Percentiles rank a stretch among this genome's conserved stretches.
phyloP scores from a whole-genome alignment of 371 early-diverging fungal species.

The Choanephora cucurbitarum region DNA sequence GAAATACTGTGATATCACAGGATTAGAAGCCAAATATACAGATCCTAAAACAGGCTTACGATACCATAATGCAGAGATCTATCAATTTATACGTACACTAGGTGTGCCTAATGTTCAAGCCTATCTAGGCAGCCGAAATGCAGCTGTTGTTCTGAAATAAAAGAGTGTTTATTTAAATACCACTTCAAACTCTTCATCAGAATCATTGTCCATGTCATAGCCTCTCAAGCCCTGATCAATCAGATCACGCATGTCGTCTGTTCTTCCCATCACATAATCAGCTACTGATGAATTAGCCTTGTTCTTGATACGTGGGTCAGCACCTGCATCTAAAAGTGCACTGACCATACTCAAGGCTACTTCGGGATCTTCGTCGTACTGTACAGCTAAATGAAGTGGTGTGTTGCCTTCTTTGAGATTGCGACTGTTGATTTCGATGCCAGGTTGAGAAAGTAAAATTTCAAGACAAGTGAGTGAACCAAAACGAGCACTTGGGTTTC shows the following conservation, averaged over 20 bases:
- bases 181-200: conserved; percentile 20
- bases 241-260: conserved; percentile 36
- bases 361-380: conserved; percentile 53
- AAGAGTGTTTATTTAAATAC: conserved; percentile 6
- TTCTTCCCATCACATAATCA: conserved; percentile 18
- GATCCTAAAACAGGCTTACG: conserved; percentile 88
- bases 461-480: conserved; percentile 63
- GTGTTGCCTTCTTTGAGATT: conserved; percentile 60
- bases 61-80: conserved; percentile 83
- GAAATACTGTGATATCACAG: conserved; percentile 93
- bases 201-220: conserved; percentile 27
- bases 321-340: conserved; percentile 54
- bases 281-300: conserved; percentile 22
- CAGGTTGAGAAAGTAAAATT: conserved; percentile 44
- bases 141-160: conserved; percentile 73
- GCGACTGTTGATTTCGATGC: conserved; percentile 51
- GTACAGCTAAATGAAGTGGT: conserved; percentile 67
- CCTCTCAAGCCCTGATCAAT: conserved; percentile 29
- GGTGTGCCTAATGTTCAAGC: conserved; percentile 80
- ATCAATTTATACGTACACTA: conserved; percentile 73
- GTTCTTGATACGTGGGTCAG: conserved; percentile 49
- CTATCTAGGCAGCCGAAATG: conserved; percentile 80
- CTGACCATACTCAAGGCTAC: conserved; percentile 57
- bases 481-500: conserved; percentile 54
- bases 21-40: conserved; percentile 80